Base-by-base conservation (phyloP, 257 asterid genomes). In the Nicotiana paniculata region DNA sequence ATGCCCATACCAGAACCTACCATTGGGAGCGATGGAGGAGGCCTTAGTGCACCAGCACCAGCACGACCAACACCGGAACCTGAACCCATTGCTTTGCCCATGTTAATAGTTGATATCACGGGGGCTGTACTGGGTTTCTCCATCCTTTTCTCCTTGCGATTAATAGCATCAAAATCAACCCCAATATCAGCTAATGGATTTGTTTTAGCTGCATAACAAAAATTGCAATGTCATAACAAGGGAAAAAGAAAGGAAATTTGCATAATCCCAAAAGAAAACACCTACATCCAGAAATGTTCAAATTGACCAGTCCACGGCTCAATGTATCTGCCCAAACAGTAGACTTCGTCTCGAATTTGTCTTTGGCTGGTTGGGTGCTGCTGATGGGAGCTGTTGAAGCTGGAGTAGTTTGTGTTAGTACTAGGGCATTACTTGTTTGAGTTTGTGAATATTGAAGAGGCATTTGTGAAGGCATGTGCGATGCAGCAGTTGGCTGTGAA, bases 51-150 rank as follows among this genome's bases (percentile, higher is more conserved):
- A 82, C 90, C 85, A 0, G 95, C 96, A 87, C 98, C 99, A 83
- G 95, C 93, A 37, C 97, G 95, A 35, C 98, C 98, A 57, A 94
- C 83, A 53, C 99, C 99, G 54, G 98, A 91, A 85, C 99, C 98
- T 26, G 96, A 90, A 48, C 99, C 99, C 99, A 96, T 96, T 75
- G 99, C 99, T 88, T 94, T 91, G 59, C 99, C 99, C 99, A 96
- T 96, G 78, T 82, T 89, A 58, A 94, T 66, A 6, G 91, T 96
- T 46, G 99, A 94, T 66, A 91, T 85, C 48, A 81, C 88, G 1
- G 97, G 58, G 55, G 93, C 46, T 4, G 91, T 83, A 8, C 93
- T 84, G 79, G 97, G 97, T 85, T 93, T 94, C 83, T 92, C 98
- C 97, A 94, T 91, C 87, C 98, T 90, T 88, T 90, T 96, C 85